These are phyloP conservation scores for Pseudomicrostroma phylloplanum DNA, from an alignment of 1,284 basidiomycete species.

Conservation along the genomic window DNA sequence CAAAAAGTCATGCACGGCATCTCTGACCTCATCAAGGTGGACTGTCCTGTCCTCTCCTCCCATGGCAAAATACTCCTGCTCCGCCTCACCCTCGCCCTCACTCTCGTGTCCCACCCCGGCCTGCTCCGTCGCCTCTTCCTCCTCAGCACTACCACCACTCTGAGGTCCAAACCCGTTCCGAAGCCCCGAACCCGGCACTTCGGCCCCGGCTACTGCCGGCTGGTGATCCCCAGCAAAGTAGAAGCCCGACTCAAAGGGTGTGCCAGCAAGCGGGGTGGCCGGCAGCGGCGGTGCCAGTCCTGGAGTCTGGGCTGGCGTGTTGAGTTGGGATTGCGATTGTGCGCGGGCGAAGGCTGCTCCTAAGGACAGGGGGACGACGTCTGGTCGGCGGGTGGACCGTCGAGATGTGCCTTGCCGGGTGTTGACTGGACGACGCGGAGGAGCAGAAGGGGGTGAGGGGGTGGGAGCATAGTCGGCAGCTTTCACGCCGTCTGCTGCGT, in stretches of 20 bases:
- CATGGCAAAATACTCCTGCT: slow-evolving; percentile 12
- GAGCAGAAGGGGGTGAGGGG: background rate
- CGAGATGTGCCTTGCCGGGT: background rate
- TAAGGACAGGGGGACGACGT: background rate
- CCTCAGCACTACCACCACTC: background rate
- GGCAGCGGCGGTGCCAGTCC: too few relatives aligned
- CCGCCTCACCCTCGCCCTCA: background rate
- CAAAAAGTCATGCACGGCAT: slow-evolving; percentile 41
- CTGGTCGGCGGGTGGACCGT: background rate
- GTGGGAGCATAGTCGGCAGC: background rate
- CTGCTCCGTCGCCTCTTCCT: too few relatives aligned
- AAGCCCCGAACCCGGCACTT: background rate
- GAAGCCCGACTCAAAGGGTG: too few relatives aligned
- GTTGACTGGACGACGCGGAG: background rate
- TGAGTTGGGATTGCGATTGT: background rate
- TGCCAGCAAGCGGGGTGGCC: too few relatives aligned
- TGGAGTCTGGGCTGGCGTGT: background rate
- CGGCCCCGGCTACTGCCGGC: background rate
- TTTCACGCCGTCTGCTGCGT: background rate
- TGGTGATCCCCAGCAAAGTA: too few relatives aligned
- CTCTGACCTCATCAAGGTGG: slow-evolving; percentile 38
- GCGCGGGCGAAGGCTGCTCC: slow-evolving; percentile 11
- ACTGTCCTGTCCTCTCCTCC: slow-evolving; percentile 29
- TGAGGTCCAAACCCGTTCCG: too few relatives aligned
- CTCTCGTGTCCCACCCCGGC: background rate